Evolutionary conservation across 345 rosid species (phyloP), one percentile per base, ranked within the genome.

Genomic region (Kernera saxatilis): DNA sequence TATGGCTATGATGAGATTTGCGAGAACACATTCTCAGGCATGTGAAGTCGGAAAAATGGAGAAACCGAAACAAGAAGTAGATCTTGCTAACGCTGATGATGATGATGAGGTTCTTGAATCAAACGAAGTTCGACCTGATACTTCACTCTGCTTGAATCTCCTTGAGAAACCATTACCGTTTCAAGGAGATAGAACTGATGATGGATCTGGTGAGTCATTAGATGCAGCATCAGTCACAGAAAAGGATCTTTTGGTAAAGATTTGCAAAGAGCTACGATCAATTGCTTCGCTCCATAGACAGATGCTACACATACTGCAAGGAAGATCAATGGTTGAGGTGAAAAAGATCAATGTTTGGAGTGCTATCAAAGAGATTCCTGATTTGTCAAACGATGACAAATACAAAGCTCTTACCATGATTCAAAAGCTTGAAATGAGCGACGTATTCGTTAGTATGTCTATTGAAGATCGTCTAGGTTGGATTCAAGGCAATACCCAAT

Each of bases 401-500:
- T 62, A 62, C 67, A 44, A 62, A 29, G 41, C 54, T 62, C 67
- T 62, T 62, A 43, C 27, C 27, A 62, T 62, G 54, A 44, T 44
- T 14, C 53, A 29, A 27, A 62, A 62, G 67, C 67, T 62, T 29
- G 18, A 62, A 11, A 62, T 62, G 67, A 8, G 40, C 43, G 40
- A 62, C 8, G 15, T 12, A 3, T 62, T 62, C 15, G 19, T 62
- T 27, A 17, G 4, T 62, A 62, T 62, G 53, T 27, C 67, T 27
- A 13, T 17, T 62, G 67, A 62, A 62, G 67, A 62, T 27, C 67
- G 67, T 27, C 67, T 43, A 1, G 67, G 52, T 43, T 62, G 67
- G 67, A 62, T 62, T 62, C 39, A 18, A 5, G 27, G 35, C 27
- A 27, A 17, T 11, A 43, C 39, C 15, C 23, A 10, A 27, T 45